Percentiles rank a stretch among this genome's conserved stretches.
These are phyloP conservation scores for Perkinsus marinus DNA, from an alignment of 169 alveolate genomes.

Conservation along the genomic window DNA sequence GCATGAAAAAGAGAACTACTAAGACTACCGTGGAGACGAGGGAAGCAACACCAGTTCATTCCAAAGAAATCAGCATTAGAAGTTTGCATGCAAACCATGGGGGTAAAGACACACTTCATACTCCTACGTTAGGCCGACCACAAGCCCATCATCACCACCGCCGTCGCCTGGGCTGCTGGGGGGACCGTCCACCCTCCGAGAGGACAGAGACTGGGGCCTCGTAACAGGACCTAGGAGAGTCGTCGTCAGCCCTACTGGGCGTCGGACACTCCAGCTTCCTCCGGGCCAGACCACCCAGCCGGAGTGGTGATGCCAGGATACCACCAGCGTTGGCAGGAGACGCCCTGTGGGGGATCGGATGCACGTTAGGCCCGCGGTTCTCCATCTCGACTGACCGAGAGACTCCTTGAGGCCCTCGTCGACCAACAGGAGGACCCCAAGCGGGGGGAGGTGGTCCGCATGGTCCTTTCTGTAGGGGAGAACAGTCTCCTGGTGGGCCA, in stretches of 20 bases:
- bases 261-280: not conserved
- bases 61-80: too few species aligned
- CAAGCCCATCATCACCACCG: not conserved
- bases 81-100: too few species aligned
- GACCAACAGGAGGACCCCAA: not conserved
- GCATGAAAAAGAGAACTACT: too few species aligned
- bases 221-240: not conserved
- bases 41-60: too few species aligned
- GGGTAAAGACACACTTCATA: not conserved
- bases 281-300: not conserved
- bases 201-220: not conserved
- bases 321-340: not conserved
- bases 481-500: not conserved
- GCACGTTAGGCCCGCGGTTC: not conserved
- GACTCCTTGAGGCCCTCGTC: not conserved
- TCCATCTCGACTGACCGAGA: not conserved
- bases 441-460: not conserved
- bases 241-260: not conserved
- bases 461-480: not conserved
- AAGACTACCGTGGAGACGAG: too few species aligned
- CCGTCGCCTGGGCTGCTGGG: not conserved
- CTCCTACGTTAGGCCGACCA: not conserved
- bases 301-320: not conserved
- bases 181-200: not conserved
- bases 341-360: not conserved